These are phyloP conservation scores for Lasiodiplodia theobromae DNA, from an alignment of 2,329 filamentous ascomycete genomes.

Conservation along the genomic window DNA sequence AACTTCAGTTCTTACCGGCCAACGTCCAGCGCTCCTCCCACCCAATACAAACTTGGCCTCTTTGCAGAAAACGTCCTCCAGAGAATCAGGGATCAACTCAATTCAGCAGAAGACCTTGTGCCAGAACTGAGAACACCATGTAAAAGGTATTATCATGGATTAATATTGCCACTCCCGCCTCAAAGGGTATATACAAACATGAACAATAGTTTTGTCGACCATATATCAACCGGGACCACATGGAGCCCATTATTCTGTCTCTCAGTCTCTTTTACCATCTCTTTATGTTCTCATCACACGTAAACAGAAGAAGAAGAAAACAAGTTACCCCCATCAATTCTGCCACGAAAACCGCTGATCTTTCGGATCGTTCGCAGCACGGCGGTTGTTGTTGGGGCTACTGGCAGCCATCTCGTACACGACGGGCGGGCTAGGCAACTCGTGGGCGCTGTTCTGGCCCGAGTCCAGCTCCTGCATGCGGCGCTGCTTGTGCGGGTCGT, in stretches of 20 bases:
- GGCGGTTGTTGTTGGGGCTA: too few relatives aligned
- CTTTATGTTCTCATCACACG: too few relatives aligned
- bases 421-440: slow-evolving; percentile 8
- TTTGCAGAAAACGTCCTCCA: not conserved
- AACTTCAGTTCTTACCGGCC: not conserved
- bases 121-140: not conserved
- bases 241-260: not conserved
- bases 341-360: slow-evolving; percentile 2
- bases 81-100: not conserved
- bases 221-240: too few relatives aligned
- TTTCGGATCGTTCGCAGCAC: not conserved
- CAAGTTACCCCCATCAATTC: not conserved
- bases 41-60: not conserved
- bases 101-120: too few relatives aligned
- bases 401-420: slow-evolving; percentile 20
- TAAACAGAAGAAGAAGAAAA: too few relatives aligned
- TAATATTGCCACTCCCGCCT: not conserved
- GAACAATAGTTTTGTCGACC: too few relatives aligned
- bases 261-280: not conserved
- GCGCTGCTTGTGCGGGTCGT: not conserved
- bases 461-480: not conserved
- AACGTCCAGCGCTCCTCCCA: not conserved
- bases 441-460: slow-evolving; percentile 3
- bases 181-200: not conserved
- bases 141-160: not conserved